phyloP scores from a whole-genome alignment of 306 rosid species.

The Glycine soja region DNA sequence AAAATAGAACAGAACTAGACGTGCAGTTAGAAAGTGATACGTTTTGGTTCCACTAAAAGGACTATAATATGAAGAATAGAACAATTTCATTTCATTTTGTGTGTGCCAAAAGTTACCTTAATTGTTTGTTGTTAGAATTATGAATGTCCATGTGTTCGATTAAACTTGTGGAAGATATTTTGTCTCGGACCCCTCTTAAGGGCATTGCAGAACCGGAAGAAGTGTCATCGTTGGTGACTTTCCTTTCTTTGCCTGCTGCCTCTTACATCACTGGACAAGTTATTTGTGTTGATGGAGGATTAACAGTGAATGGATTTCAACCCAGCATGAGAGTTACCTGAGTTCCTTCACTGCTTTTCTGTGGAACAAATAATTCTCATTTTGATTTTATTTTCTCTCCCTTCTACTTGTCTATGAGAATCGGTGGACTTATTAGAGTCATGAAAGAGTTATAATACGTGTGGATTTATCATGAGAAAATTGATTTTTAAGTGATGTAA shows the following conservation, averaged over 20 bases:
- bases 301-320: constrained; percentile 69
- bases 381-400: background rate
- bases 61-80: too few species aligned
- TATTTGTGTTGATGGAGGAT: constrained; percentile 81
- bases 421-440: too few species aligned
- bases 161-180: constrained; percentile 48
- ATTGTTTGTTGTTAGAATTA: too few species aligned
- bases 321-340: constrained; percentile 52
- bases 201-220: constrained; percentile 77
- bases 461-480: too few species aligned
- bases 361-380: constrained; percentile 22
- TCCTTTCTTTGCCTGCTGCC: constrained; percentile 85
- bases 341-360: background rate
- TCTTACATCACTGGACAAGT: constrained; percentile 90
- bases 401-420: too few species aligned
- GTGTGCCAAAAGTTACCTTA: too few species aligned
- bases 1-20: background rate
- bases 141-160: background rate
- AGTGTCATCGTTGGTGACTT: constrained; percentile 81
- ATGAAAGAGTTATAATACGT: too few species aligned
- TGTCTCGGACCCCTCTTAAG: constrained; percentile 62
- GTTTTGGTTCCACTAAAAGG: too few species aligned
- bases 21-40: too few species aligned
- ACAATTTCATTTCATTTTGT: too few species aligned
- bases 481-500: too few species aligned